Evolutionary conservation across 805 yeast genomes (phyloP).

Genomic region (Dipodascus geniculatus): DNA sequence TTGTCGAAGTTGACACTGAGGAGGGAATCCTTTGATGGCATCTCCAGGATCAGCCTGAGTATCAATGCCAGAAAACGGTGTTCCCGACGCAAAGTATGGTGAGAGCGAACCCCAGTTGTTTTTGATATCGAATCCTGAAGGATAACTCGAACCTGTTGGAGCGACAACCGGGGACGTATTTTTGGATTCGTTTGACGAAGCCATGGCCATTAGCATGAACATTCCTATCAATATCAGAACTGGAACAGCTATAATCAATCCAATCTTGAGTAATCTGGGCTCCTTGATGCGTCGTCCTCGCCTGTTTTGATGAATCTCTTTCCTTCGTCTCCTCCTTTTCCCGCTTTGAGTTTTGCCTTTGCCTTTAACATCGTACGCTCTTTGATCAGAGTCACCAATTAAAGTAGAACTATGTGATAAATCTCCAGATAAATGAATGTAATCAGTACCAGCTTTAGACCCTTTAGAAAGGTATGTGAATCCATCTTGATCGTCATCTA

Average conservation of each 20-base stretch:
- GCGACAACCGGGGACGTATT: constrained; percentile 24
- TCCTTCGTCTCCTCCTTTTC: neutral
- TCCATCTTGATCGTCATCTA: neutral
- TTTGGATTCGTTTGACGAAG: constrained; percentile 12
- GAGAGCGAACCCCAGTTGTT: constrained; percentile 31
- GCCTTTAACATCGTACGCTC: neutral
- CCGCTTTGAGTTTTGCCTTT: neutral
- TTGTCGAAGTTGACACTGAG: constrained; percentile 45
- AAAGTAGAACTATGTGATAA: neutral
- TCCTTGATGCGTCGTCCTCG: constrained; percentile 5
- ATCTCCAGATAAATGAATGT: neutral
- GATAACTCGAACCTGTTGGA: constrained; percentile 26
- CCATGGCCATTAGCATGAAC: constrained; percentile 13
- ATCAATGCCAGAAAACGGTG: constrained; percentile 21
- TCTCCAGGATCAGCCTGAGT: constrained; percentile 6
- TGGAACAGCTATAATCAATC: constrained; percentile 15
- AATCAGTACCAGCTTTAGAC: neutral
- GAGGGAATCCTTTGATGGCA: constrained; percentile 17
- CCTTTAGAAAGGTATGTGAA: neutral
- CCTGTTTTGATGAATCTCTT: neutral
- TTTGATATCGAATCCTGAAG: constrained; percentile 27
- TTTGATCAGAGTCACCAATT: neutral
- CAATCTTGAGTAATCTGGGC: constrained; percentile 3
- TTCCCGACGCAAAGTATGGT: constrained; percentile 29
- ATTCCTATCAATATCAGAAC: constrained; percentile 15